Conservation (phyloP, 139 green algal genomes). For the Haematococcus sp. region DNA sequence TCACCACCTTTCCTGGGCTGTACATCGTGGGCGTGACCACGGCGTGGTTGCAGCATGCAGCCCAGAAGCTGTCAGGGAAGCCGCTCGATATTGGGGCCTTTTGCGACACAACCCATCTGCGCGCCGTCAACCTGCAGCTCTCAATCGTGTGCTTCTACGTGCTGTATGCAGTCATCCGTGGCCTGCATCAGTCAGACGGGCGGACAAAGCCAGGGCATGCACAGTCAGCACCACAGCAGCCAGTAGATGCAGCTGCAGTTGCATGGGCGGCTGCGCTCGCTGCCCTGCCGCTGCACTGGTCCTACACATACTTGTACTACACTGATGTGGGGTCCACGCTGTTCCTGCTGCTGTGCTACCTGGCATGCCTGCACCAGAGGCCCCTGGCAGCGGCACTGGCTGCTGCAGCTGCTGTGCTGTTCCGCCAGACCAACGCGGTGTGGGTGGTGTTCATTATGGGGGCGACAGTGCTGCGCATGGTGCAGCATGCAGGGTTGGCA, state of each 20-base stretch:
- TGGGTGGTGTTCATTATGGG: conserved; percentile 78
- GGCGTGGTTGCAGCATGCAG: too few species aligned
- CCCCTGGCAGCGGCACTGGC: conserved; percentile 22
- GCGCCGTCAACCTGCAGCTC: conserved; percentile 62
- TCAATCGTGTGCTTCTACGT: conserved; percentile 40
- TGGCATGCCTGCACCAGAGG: conserved; percentile 6
- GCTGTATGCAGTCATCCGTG: conserved; percentile 22
- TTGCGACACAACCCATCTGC: conserved; percentile 58
- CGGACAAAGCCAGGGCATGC: neutral
- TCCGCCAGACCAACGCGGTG: conserved; percentile 92
- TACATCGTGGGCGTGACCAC: conserved; percentile 64
- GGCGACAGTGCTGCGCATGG: conserved; percentile 18
- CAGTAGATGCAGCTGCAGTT: conserved; percentile 7
- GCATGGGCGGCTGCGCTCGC: conserved; percentile 36
- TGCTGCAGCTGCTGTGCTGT: conserved; percentile 53
- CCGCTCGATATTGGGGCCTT: neutral
- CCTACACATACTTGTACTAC: conserved; percentile 91
- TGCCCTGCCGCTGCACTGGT: conserved; percentile 82
- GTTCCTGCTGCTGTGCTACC: conserved; percentile 52
- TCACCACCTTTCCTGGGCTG: conserved; percentile 92
- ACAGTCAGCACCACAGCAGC: neutral
- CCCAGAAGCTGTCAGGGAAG: too few species aligned
- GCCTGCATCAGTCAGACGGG: conserved; percentile 23
- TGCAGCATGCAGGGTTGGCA: neutral
- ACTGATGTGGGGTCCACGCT: conserved; percentile 81